phyloP scores from a whole-genome alignment of 306 rosid species.

The Leucaena leucocephala region DNA sequence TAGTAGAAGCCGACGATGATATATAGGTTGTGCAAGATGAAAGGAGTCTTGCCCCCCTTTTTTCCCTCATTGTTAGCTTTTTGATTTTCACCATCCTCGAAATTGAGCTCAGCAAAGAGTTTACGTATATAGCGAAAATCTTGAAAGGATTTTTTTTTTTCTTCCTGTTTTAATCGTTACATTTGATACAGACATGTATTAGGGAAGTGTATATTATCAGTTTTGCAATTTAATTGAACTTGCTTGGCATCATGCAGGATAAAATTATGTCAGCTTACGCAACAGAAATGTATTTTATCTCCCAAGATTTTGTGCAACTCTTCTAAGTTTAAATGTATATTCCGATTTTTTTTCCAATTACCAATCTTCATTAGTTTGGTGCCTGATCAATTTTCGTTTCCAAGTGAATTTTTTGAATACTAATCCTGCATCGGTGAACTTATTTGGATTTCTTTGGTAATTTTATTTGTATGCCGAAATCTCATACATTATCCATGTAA shows the following conservation, averaged over 20 bases:
- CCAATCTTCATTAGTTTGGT: neutral
- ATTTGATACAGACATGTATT: conserved; percentile 44
- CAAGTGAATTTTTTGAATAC: neutral
- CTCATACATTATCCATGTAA: neutral
- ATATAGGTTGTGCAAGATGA: conserved; percentile 47
- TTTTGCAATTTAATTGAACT: conserved; percentile 70
- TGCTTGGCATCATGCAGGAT: conserved; percentile 38
- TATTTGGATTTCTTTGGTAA: neutral
- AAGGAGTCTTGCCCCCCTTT: conserved; percentile 43
- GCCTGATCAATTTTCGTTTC: neutral
- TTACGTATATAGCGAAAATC: conserved; percentile 57
- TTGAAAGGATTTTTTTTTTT: conserved; percentile 25
- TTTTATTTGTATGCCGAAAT: neutral
- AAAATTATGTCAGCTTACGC: conserved; percentile 38
- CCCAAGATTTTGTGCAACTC: conserved; percentile 38
- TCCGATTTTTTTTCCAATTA: too few species aligned
- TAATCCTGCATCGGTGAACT: neutral
- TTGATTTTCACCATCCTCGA: conserved; percentile 45
- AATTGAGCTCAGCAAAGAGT: conserved; percentile 64
- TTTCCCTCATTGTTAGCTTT: conserved; percentile 26
- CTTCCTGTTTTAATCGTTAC: conserved; percentile 28
- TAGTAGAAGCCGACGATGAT: conserved; percentile 51
- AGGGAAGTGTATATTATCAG: conserved; percentile 49
- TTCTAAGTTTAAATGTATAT: neutral
- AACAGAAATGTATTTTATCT: conserved; percentile 45